phyloP scores from a whole-genome alignment of 2,329 filamentous ascomycete species.

The Aspergillus pseudoviridinutans region DNA sequence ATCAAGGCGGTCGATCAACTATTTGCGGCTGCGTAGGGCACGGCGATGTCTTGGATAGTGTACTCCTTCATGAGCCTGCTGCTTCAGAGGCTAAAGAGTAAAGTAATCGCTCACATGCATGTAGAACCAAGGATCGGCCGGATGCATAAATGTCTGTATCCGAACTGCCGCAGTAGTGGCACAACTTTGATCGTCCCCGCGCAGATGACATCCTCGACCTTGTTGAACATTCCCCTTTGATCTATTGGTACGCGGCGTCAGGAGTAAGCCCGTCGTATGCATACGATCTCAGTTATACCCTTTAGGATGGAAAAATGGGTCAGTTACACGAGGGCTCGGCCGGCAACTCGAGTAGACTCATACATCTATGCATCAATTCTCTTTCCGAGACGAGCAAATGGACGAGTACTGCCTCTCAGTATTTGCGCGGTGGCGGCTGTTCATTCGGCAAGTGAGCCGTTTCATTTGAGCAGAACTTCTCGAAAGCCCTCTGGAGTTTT shows the following conservation, averaged over 20 bases:
- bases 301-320: no score
- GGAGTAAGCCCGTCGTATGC: no score
- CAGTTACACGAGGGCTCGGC: no score
- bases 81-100: neutral
- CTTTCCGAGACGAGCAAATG: neutral
- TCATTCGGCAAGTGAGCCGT: neutral
- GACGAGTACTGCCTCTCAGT: neutral
- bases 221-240: neutral
- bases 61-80: conserved; percentile 35
- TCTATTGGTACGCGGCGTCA: neutral
- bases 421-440: neutral
- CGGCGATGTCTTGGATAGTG: conserved; percentile 57
- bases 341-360: neutral
- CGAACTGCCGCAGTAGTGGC: neutral
- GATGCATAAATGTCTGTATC: neutral
- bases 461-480: neutral
- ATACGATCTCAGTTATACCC: neutral
- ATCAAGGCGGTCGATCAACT: conserved; percentile 53
- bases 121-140: neutral
- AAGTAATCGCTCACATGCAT: neutral
- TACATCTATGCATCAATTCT: neutral
- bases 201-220: neutral
- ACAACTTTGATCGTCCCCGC: neutral
- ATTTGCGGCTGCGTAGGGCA: conserved; percentile 51
- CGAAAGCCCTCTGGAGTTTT: no score